A percentile compares a stretch with the other conserved stretches of the same genome.
phyloP scores from a whole-genome alignment of 805 yeast genomes.

The Candida dendrica region DNA sequence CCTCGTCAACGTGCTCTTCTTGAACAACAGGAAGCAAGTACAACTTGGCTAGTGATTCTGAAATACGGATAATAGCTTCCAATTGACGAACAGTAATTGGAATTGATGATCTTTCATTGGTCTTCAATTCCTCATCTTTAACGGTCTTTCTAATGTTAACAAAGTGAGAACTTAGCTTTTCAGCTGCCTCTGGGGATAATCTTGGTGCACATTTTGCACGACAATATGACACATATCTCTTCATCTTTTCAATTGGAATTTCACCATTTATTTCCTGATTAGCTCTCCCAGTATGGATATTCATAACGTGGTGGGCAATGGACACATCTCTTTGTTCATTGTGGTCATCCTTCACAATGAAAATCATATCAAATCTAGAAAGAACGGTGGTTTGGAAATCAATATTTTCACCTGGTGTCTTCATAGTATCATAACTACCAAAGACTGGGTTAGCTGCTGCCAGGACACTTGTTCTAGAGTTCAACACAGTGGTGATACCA shows the following conservation, averaged over 20 bases:
- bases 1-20: slow-evolving; percentile 90
- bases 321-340: slow-evolving; percentile 76
- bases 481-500: slow-evolving; percentile 93
- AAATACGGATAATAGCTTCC: slow-evolving; percentile 93
- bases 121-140: slow-evolving; percentile 69
- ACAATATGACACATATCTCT: slow-evolving; percentile 86
- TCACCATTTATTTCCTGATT: slow-evolving; percentile 59
- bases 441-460: slow-evolving; percentile 98
- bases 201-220: slow-evolving; percentile 90
- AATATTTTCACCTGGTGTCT: slow-evolving; percentile 95
- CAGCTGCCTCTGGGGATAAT: slow-evolving; percentile 81
- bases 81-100: slow-evolving; percentile 97
- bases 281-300: slow-evolving; percentile 81
- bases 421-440: slow-evolving; percentile 94
- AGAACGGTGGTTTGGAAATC: slow-evolving; percentile 96
- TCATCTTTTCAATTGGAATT: slow-evolving; percentile 85
- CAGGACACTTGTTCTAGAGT: slow-evolving; percentile 91
- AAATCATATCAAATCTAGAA: slow-evolving; percentile 98
- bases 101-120: slow-evolving; percentile 86
- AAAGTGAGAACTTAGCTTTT: slow-evolving; percentile 83
- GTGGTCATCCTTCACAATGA: slow-evolving; percentile 93
- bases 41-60: slow-evolving; percentile 89
- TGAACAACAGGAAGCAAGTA: slow-evolving; percentile 77
- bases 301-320: slow-evolving; percentile 92
- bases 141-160: slow-evolving; percentile 83